phyloP scores from a whole-genome alignment of 345 rosid species.

The Eucalyptus virginea region DNA sequence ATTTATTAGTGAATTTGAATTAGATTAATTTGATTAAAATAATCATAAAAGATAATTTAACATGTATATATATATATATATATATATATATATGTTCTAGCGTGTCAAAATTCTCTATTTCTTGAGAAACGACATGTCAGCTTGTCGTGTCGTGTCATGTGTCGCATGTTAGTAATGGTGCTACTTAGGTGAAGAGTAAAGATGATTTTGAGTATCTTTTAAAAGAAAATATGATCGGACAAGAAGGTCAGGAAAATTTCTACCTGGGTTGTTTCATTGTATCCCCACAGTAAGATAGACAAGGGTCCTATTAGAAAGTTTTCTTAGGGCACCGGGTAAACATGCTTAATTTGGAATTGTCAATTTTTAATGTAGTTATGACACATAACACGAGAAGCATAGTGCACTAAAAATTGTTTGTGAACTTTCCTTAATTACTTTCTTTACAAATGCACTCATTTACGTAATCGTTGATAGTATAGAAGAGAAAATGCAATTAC shows the following conservation, averaged over 20 bases:
- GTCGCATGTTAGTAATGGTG: no score
- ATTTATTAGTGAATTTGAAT: no score
- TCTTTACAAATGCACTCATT: neutral
- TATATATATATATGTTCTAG: accelerated
- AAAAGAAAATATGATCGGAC: neutral
- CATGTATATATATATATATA: no score
- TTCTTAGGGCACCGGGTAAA: neutral
- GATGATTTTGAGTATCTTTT: neutral
- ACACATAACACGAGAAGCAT: neutral
- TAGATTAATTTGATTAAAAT: no score
- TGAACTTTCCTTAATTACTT: neutral
- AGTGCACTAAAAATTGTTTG: neutral
- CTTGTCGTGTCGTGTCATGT: no score
- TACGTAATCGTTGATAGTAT: neutral
- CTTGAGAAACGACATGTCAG: no score
- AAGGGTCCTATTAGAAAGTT: neutral
- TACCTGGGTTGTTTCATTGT: neutral
- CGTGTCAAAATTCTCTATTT: no score
- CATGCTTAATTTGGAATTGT: neutral
- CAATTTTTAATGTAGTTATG: neutral
- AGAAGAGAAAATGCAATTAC: neutral
- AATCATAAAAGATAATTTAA: no score
- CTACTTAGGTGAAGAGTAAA: neutral
- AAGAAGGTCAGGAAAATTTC: neutral
- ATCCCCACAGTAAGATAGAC: neutral